A percentile compares a stretch with the other conserved stretches of the same genome.
Conservation (phyloP, 108 stramenopile species). For the Conticribra weissflogii region DNA sequence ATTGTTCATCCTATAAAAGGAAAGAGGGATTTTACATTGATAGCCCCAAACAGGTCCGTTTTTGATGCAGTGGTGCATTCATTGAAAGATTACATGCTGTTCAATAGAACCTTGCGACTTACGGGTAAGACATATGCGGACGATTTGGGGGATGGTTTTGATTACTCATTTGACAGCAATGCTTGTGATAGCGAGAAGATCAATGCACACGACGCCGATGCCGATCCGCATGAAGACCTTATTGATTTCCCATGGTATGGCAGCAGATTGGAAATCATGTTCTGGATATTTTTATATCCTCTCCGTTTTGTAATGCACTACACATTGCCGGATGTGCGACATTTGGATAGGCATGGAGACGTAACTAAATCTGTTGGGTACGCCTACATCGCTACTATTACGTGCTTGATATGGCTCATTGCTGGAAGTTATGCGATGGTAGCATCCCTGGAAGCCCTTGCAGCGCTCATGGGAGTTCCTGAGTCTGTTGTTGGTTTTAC, state of each 20-base stretch:
- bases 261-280: constrained; percentile 33
- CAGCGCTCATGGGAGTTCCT: constrained; percentile 68
- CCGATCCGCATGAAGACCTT: constrained; percentile 50
- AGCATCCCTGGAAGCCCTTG: constrained; percentile 69
- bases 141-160: too few relatives aligned
- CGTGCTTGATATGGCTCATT: constrained; percentile 70
- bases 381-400: constrained; percentile 53
- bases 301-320: constrained; percentile 67
- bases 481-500: constrained; percentile 80
- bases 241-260: constrained; percentile 58
- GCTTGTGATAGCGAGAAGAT: background rate
- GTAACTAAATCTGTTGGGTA: constrained; percentile 23
- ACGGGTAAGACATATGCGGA: constrained; percentile 34
- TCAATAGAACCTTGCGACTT: constrained; percentile 13
- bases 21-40: constrained; percentile 54
- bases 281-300: constrained; percentile 60
- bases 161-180: background rate
- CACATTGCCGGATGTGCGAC: constrained; percentile 74
- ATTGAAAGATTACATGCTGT: constrained; percentile 42
- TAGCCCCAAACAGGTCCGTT: constrained; percentile 63
- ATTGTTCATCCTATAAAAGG: constrained; percentile 53
- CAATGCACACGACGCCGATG: constrained; percentile 27
- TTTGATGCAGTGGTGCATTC: constrained; percentile 57
- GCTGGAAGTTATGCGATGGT: constrained; percentile 75
- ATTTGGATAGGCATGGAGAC: constrained; percentile 57